phyloP scores from a whole-genome alignment of 257 asterid genomes.

The Leptodermis oblonga region DNA sequence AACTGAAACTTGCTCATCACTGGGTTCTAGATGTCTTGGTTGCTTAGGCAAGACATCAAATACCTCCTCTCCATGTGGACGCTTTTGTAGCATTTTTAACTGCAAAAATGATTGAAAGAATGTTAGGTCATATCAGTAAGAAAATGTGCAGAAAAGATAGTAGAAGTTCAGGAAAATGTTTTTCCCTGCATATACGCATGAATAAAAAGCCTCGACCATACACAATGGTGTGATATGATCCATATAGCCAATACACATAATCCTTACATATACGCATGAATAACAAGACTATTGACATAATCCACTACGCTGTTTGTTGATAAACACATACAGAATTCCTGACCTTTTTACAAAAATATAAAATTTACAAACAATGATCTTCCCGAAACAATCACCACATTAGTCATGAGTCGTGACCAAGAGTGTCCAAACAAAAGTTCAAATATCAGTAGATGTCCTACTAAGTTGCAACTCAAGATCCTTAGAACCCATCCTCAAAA shows the following conservation, averaged over 20 bases:
- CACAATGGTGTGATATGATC: no score
- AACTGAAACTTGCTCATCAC: constrained; percentile 25
- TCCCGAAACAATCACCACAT: not conserved
- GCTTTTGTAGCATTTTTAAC: constrained; percentile 48
- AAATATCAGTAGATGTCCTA: not conserved
- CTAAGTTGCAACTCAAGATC: not conserved
- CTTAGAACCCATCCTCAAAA: not conserved
- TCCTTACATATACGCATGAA: no score
- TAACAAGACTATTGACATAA: not conserved
- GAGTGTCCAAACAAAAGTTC: not conserved
- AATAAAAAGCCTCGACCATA: no score
- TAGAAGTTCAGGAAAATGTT: not conserved
- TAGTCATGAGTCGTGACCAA: not conserved
- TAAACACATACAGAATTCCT: not conserved
- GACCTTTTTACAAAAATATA: not conserved
- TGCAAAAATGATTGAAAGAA: constrained; percentile 17
- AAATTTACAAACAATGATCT: no score
- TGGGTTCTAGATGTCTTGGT: constrained; percentile 35
- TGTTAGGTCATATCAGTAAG: not conserved
- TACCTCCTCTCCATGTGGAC: constrained; percentile 33
- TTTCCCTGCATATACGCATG: not conserved
- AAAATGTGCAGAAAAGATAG: not conserved
- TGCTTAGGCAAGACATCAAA: constrained; percentile 36
- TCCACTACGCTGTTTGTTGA: not conserved
- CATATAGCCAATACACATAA: no score